Evolutionary conservation across 257 asterid genomes (phyloP).

Genomic region (Catharanthus roseus): DNA sequence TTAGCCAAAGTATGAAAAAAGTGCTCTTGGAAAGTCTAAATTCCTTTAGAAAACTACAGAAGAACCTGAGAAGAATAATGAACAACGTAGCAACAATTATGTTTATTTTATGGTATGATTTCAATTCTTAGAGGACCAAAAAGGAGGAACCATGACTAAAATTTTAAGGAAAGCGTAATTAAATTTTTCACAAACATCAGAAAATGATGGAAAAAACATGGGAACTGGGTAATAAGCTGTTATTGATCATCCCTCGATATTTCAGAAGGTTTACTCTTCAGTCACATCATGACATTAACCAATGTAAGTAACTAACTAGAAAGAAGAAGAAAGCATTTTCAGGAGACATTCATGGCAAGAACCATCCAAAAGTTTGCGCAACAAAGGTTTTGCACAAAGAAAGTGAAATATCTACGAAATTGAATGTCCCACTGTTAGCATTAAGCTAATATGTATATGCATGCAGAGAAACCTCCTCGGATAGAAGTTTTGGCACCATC

Average conservation of each 20-base stretch:
- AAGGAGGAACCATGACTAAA: background rate
- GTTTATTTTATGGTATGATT: background rate
- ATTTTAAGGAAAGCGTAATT: background rate
- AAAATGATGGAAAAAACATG: background rate
- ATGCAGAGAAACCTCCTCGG: background rate
- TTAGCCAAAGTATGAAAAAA: background rate
- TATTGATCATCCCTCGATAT: background rate
- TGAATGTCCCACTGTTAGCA: background rate
- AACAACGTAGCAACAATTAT: background rate
- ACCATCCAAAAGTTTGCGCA: no score
- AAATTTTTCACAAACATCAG: background rate
- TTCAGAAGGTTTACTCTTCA: background rate
- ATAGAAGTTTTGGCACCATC: background rate
- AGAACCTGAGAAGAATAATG: background rate
- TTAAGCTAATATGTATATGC: background rate
- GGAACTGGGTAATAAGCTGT: background rate
- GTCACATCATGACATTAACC: background rate
- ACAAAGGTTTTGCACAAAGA: background rate
- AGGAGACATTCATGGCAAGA: background rate
- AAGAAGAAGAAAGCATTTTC: background rate
- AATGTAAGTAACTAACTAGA: background rate
- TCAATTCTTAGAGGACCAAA: background rate
- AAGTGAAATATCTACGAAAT: background rate
- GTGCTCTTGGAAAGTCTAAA: background rate
- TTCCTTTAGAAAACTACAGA: background rate